Base-by-base conservation (phyloP, 805 yeast species). In the Yamadazyma endophytica region DNA sequence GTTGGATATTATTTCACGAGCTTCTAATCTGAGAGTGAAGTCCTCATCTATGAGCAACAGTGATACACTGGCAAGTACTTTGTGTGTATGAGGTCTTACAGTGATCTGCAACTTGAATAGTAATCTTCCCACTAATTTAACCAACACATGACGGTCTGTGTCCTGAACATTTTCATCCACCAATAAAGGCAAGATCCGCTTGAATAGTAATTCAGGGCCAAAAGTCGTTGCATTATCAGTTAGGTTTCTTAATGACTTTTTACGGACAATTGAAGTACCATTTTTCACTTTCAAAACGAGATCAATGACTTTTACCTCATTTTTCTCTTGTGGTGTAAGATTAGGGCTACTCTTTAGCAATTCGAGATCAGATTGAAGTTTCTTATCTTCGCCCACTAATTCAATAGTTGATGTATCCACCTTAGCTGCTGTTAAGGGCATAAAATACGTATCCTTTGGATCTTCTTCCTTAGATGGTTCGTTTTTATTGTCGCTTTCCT, bases 31-130 rank as follows among this genome's bases (percentile, higher is more conserved):
- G 2, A 89, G 70, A n/a, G 77, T 68, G 32, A 71, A 63, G 52
- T 87, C 90, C 43, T 83, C 88, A 48, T 88, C 96, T 6, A 84
- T 73, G 21, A 89, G 61, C 34, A 87, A 56, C 0, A 97, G 97
- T 32, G 87, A 75, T 1, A 84, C 70, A 1, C 85, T 95, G 11
- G 73, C 72, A 16, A 89, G 50, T 3, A 89, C 75, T 44, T 79
- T 76, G 39, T 77, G 82, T 0, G 94, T 77, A 43, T 67, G 84
- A 0, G 96, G 96, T 26, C 80, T 61, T 3, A 86, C 70, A 31
- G 67, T 49, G 26, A 73, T 82, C 22, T 79, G 87, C 11, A 89
- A 58, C 41, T 70, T 78, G 50, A 73, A 76, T 6, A 89, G 53
- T 0, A 86, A 64, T 21, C 96, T 62, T 21, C 79, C 86, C 9